Evolutionary conservation across 306 rosid species (phyloP).

Genomic region (Cucurbita maxima): DNA sequence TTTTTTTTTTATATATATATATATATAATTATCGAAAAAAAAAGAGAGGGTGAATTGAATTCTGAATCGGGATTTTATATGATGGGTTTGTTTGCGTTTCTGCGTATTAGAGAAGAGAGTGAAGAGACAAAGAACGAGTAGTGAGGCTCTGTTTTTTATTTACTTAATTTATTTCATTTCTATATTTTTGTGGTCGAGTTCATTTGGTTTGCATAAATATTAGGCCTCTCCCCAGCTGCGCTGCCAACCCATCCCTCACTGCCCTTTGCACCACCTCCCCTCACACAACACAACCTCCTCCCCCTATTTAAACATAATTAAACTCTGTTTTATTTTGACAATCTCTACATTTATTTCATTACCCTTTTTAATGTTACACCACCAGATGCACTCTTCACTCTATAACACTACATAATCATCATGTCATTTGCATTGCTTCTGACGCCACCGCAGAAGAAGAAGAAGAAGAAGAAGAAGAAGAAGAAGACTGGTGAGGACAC

Average conservation of each 20-base stretch:
- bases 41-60: not conserved
- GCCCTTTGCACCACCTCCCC: not conserved
- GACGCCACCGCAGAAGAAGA: not conserved
- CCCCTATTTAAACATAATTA: too few species aligned
- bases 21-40: too few species aligned
- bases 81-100: not conserved
- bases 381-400: not conserved
- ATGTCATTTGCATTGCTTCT: not conserved
- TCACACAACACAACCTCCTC: too few species aligned
- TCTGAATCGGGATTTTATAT: not conserved
- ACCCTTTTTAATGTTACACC: not conserved
- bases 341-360: not conserved
- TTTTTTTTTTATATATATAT: too few species aligned
- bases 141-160: not conserved
- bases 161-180: not conserved
- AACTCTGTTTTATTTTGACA: not conserved
- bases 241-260: not conserved
- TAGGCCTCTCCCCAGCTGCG: not conserved
- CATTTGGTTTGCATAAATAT: not conserved
- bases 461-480: too few species aligned
- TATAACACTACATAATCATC: not conserved
- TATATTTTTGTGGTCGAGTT: not conserved
- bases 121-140: too few species aligned
- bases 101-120: not conserved
- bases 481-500: too few species aligned